phyloP scores from a whole-genome alignment of 1,284 basidiomycete genomes.

The Cutaneotrichosporon dermatis region DNA sequence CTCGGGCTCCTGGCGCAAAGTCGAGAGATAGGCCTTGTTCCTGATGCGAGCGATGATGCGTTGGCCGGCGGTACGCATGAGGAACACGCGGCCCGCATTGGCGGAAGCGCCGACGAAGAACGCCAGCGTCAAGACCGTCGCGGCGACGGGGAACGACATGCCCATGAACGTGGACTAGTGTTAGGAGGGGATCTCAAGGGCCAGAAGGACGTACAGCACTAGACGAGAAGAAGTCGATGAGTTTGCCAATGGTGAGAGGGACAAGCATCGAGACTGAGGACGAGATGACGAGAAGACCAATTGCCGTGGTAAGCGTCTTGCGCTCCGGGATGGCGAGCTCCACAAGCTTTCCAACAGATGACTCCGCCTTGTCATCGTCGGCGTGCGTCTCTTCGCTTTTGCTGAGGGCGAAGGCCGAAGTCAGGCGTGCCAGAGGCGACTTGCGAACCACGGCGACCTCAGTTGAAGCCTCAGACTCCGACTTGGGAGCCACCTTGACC shows the following conservation, averaged over 20 bases:
- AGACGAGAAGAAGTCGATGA: slow-evolving; percentile 86
- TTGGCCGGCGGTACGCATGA: slow-evolving; percentile 86
- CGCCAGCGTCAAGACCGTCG: slow-evolving; percentile 65
- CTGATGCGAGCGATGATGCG: slow-evolving; percentile 86
- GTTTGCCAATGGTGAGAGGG: slow-evolving; percentile 80
- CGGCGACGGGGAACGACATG: slow-evolving; percentile 74
- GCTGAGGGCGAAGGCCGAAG: slow-evolving; percentile 3
- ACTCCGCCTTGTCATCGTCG: slow-evolving; percentile 5
- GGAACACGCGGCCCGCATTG: slow-evolving; percentile 63
- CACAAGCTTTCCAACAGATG: slow-evolving; percentile 61
- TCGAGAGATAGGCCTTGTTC: slow-evolving; percentile 72
- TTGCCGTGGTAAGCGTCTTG: slow-evolving; percentile 65
- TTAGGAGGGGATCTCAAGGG: background rate
- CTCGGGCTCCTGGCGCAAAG: slow-evolving; percentile 83
- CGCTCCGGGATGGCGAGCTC: slow-evolving; percentile 73
- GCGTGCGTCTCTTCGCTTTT: background rate
- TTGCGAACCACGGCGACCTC: background rate
- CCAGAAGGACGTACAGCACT: slow-evolving; percentile 57
- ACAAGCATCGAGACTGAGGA: slow-evolving; percentile 77
- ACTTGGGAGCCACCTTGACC: background rate
- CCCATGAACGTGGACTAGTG: slow-evolving; percentile 68
- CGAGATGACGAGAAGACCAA: slow-evolving; percentile 54
- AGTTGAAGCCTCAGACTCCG: background rate
- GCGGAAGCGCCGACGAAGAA: slow-evolving; percentile 84
- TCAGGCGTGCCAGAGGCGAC: background rate